Percentiles rank a stretch among this genome's conserved stretches.
Evolutionary conservation across 306 rosid genomes (phyloP).

Genomic region (Casuarina equisetifolia): DNA sequence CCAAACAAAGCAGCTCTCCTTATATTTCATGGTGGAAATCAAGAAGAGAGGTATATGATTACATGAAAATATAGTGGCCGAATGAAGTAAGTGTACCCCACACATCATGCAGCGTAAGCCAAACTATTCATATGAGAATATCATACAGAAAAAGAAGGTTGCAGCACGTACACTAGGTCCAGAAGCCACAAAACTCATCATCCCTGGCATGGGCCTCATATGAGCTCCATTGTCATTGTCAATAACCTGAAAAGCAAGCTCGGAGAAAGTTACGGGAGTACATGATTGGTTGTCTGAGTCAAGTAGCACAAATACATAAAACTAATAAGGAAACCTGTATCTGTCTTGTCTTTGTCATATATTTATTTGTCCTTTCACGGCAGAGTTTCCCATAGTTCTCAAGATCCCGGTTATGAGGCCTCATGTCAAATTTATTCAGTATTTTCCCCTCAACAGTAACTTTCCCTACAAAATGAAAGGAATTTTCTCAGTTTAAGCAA

Average conservation of each 20-base stretch:
- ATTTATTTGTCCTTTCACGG: conserved; percentile 77
- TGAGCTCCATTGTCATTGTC: conserved; percentile 62
- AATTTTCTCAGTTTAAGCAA: conserved; percentile 23
- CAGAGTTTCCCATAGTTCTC: conserved; percentile 82
- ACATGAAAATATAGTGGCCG: conserved; percentile 15
- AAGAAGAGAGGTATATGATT: neutral
- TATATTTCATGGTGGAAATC: conserved; percentile 15
- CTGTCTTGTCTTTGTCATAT: conserved; percentile 74
- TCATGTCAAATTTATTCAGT: conserved; percentile 78
- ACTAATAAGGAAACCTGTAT: conserved; percentile 62
- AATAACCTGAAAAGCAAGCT: conserved; percentile 60
- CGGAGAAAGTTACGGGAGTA: conserved; percentile 13
- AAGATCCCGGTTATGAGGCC: conserved; percentile 65
- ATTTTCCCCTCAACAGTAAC: conserved; percentile 73
- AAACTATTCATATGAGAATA: conserved; percentile 11
- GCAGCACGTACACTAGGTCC: conserved; percentile 48
- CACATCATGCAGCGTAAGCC: conserved; percentile 8
- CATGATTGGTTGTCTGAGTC: neutral
- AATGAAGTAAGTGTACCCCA: conserved; percentile 6
- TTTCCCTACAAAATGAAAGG: conserved; percentile 52
- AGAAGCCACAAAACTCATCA: conserved; percentile 45
- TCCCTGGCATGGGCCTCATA: conserved; percentile 92
- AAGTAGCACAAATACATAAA: conserved; percentile 5
- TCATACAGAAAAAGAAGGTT: conserved; percentile 16
- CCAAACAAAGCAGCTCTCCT: conserved; percentile 30